These are phyloP conservation scores for Flaveria robusta DNA, from an alignment of 129 eudicot species.

Conservation along the genomic window DNA sequence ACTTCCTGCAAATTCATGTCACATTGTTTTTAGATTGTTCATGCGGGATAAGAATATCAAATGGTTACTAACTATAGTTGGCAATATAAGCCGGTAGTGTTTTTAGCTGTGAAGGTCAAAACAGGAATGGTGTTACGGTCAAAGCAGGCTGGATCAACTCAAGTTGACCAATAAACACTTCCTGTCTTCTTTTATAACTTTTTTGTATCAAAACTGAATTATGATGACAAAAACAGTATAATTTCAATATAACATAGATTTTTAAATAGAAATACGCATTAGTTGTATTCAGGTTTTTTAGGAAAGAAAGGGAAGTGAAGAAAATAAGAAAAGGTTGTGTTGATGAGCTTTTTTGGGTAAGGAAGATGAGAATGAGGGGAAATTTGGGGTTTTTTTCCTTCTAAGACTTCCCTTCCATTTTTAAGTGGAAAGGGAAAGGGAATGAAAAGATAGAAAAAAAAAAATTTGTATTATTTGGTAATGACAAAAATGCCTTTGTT, in stretches of 20 bases:
- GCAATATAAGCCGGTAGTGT: not conserved
- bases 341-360: not conserved
- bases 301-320: not conserved
- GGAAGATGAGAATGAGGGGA: not conserved
- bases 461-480: not conserved
- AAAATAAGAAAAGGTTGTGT: not conserved
- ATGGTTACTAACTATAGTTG: not conserved
- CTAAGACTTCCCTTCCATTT: not conserved
- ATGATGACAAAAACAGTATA: not conserved
- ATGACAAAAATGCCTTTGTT: not conserved
- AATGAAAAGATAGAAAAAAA: not conserved
- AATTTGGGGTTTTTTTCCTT: not conserved
- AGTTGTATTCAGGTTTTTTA: not conserved
- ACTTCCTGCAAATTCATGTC: constrained; percentile 7
- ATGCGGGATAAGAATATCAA: not conserved
- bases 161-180: not conserved
- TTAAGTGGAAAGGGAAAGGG: not conserved
- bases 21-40: constrained; percentile 4
- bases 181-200: not conserved
- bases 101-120: not conserved
- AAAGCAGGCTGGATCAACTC: not conserved
- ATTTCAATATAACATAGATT: not conserved
- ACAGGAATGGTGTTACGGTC: not conserved
- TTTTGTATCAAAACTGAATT: not conserved
- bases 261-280: not conserved